Base-by-base conservation (phyloP, 345 rosid species). In the Hirschfeldia incana region DNA sequence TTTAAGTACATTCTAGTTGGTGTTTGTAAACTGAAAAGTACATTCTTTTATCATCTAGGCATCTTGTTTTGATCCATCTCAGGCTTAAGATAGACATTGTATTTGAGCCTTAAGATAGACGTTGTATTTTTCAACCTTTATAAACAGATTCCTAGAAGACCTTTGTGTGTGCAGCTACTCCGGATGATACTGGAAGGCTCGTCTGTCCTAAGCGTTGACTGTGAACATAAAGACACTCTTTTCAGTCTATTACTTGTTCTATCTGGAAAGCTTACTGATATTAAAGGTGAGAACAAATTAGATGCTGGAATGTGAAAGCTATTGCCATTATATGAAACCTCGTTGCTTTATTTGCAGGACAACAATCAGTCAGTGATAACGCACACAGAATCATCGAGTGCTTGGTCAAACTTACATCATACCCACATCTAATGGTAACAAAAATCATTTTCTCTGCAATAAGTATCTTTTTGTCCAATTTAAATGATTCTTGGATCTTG, bases 231-330 rank as follows among this genome's bases (percentile, higher is more conserved):
- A 84, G 93, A 90, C 81, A 78, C 83, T 17, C 29, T 90, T 72
- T 91, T 85, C 72, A 82, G 89, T 82, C 89, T 90, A 28, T 86
- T 95, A 76, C 86, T 95, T 67, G 88, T 90, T 62, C 73, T 95
- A 73, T 91, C 99, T 78, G 97, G 93, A 70, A 87, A 87, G 62
- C 77, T 95, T 80, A 95, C 87, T 6, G 90, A 86, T 79, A 86
- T 78, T 81, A 87, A 72, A 69, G 89, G 97, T 93, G 84, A 75
- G 85, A 27, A 58, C 13, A 75, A 7, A 42, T 37, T 36, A 15
- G 59, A 29, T 64, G 29, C 63, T 73, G 49, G 74, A 30, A 33
- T 59, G 10, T 39, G 5, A 27, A 78, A 72, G 69, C 33, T 58
- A 26, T 79, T 79, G 98, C 58, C 27, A 60, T 33, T 51, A 9